phyloP scores from a whole-genome alignment of 768 basidiomycete genomes.

The Dioszegia crocea region DNA sequence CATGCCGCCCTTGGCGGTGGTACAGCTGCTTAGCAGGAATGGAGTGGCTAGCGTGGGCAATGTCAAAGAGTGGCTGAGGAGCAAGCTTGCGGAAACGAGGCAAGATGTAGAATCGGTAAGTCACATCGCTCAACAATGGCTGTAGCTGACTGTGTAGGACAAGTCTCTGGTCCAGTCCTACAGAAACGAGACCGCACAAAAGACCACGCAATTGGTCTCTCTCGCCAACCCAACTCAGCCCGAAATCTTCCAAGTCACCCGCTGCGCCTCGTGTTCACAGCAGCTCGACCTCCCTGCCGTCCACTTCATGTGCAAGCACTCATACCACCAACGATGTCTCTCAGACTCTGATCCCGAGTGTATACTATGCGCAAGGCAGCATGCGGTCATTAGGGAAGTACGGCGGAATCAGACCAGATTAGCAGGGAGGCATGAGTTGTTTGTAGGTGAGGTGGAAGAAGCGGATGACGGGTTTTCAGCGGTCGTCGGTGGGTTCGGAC shows the following conservation, averaged over 20 bases:
- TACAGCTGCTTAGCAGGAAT: constrained; percentile 83
- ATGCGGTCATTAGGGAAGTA: constrained; percentile 85
- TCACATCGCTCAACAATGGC: constrained; percentile 6
- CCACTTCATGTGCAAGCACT: constrained; percentile 98
- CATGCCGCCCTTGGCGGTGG: constrained; percentile 81
- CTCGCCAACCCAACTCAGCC: constrained; percentile 74
- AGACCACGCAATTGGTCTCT: constrained; percentile 74
- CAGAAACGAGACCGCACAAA: constrained; percentile 72
- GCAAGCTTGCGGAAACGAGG: constrained; percentile 66
- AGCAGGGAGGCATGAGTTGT: constrained; percentile 54
- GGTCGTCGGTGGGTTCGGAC: constrained; percentile 49
- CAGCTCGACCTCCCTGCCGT: constrained; percentile 88
- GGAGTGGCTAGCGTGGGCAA: constrained; percentile 84
- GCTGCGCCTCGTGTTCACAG: constrained; percentile 82
- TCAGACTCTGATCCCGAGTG: constrained; percentile 85
- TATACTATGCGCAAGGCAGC: constrained; percentile 78
- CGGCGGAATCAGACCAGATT: constrained; percentile 76
- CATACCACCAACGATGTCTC: constrained; percentile 95
- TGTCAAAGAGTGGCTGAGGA: constrained; percentile 84
- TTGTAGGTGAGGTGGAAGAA: constrained; percentile 50
- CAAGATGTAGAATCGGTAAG: constrained; percentile 76
- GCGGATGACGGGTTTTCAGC: constrained; percentile 50
- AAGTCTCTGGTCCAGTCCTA: constrained; percentile 82
- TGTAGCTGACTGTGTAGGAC: constrained; percentile 56
- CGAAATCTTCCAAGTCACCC: constrained; percentile 86